Base-by-base conservation (phyloP, 805 yeast genomes). In the Blastobotrys attinorum region DNA sequence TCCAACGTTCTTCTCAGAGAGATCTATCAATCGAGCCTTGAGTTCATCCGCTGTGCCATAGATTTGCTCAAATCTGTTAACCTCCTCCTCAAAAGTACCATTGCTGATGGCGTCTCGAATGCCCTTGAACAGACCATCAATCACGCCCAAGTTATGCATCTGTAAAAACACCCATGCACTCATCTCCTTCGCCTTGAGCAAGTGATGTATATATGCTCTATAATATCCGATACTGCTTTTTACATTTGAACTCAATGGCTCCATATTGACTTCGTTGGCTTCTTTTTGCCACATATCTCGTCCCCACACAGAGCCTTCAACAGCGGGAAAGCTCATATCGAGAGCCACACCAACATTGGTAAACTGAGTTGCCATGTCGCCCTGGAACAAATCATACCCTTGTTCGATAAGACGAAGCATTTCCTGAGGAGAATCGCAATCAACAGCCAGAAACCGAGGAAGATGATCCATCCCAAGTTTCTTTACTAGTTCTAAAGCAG, bases 131-230 rank as follows among this genome's bases (percentile, higher is more conserved):
- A 66, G 62, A 37, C 40, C 11, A 20, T 45, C 48, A n/a, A 55
- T 45, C 0, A 60, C 57, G 17, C 48, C 48, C 22, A 61, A 39
- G 46, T 69, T 69, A 45, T 69, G 71, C 47, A 58, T 56, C 50
- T 67, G 71, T 27, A 69, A 53, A 7, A 66, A 47, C 37, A 67
- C 66, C 57, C 66, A 62, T 1, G 70, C 70, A 20, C 68, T 58
- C 72, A 69, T 69, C 48, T 69, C 73, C 15, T 53, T 51, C 7
- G 71, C 71, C 27, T 60, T 45, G 23, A 69, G 55, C 21, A 69
- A 51, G 46, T 69, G 73, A 37, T 68, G 70, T n/a, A 69, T 45
- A 48, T 69, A 69, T 11, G 71, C 71, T 17, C 63, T 47, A 25
- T 25, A 25, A 11, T 25, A 25, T 25, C 10, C 11, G 11, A 25